Percentiles rank a stretch among this genome's conserved stretches.
phyloP scores from a whole-genome alignment of 495 filamentous ascomycete species.

The Hypoxylon fuscum region DNA sequence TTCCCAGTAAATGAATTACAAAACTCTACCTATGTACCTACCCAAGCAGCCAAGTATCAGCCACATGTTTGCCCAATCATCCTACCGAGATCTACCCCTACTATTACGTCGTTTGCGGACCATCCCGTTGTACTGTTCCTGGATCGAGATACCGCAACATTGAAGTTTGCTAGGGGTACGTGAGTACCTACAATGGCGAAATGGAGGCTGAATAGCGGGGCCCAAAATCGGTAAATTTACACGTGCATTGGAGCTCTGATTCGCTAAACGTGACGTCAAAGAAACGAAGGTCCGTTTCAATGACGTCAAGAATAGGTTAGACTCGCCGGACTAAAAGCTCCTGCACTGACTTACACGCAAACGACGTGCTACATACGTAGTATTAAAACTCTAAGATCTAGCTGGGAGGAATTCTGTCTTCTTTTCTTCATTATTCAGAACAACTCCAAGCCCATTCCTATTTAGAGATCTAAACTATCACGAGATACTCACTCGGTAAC shows the following conservation, averaged over 20 bases:
- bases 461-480: neutral
- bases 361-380: conserved; percentile 1
- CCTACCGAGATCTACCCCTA: neutral
- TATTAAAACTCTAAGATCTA: conserved; percentile 29
- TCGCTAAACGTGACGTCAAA: conserved; percentile 28
- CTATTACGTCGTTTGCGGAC: conserved; percentile 23
- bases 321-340: conserved; percentile 26
- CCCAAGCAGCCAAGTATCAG: neutral
- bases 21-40: neutral
- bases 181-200: neutral
- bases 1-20: too few relatives aligned
- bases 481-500: conserved; percentile 1
- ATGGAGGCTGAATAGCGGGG: conserved; percentile 10
- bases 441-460: neutral
- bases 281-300: conserved; percentile 1
- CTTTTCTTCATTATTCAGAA: conserved; percentile 1
- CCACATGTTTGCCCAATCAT: neutral
- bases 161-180: conserved; percentile 1
- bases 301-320: conserved; percentile 30
- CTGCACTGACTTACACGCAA: conserved; percentile 22
- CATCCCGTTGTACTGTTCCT: conserved; percentile 17
- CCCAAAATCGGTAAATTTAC: conserved; percentile 17
- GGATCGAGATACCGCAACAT: neutral
- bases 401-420: neutral
- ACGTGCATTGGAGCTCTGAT: conserved; percentile 23